Evolutionary conservation across 2,329 filamentous ascomycete species (phyloP), one percentile per base, ranked within the genome.

Genomic region (Coniochaeta sp.): DNA sequence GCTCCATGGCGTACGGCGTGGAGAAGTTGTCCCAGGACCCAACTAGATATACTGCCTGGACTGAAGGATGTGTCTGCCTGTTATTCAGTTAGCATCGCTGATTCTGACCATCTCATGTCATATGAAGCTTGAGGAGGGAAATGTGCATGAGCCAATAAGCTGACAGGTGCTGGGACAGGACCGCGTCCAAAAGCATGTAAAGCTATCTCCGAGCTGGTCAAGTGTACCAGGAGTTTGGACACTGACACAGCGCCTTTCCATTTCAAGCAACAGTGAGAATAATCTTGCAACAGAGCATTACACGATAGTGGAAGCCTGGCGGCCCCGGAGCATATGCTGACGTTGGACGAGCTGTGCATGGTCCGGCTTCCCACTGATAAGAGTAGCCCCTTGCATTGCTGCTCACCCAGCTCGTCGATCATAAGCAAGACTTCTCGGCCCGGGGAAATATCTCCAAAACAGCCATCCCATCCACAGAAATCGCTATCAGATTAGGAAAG

Each of bases 11-110:
- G 78, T 96, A 93, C 57, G 85, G 79, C 69, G 83, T 86, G 62
- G 82, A 80, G 76, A 97, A 97, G 77, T 96, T 96, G 77, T 97
- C 93, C 93, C 93, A 98, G 64, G 92, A 96, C 64, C 93, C 93
- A 67, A 95, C 81, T 54, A 97, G 82, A 70, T 90, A 86, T 65
- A 97, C 90, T 52, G 88, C 88, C 64, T 81, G 80, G 64, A 86
- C 81, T 58, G 83, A 80, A 64, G 82, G 80, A 66, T 81, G 73
- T 59, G 85, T 86, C 75, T 83, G 80, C 69, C 85, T 88, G 71
- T 60, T 19, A 26, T 28, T 2, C 9, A 31, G 56, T 58, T 34
- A 58, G 56, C 24, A 52, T 31, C 8, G 9, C 22, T 26, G 47
- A 52, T 31, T 50, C 7, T 14, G 22, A n/a, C 22, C 19, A 26